Evolutionary conservation across 2,329 filamentous ascomycete genomes (phyloP), one percentile per base, ranked within the genome.

Genomic region (Penicillium digitatum): DNA sequence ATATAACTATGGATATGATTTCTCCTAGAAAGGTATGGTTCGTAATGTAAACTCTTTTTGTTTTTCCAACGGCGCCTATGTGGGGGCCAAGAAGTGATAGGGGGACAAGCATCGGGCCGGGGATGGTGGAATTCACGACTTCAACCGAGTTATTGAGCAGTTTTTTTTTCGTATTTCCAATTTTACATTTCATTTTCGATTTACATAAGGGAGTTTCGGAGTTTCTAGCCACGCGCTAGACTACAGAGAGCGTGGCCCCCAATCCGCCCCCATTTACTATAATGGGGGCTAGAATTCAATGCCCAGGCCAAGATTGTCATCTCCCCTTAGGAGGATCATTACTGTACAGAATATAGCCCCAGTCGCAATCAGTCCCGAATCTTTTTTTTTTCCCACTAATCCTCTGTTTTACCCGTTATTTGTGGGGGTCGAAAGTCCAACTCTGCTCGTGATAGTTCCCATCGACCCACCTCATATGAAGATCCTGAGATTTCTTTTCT

Each of bases 381-480:
- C 54, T 43, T 27, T 50, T 55, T 49, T 27, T 27, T 27, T n/a
- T n/a, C 53, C 47, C 34, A 43, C 57, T 48, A 57, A 56, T 55
- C 24, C 52, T 59, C 55, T 50, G 47, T 51, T 48, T 51, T 59
- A 57, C 57, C 58, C 56, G 62, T 62, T 56, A 64, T 18, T 48
- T 61, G 61, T 65, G 63, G 63, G 59, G 62, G 53, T 57, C 54
- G 42, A 62, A 62, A 61, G 48, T 52, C 32, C 31, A 50, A 44
- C 39, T 58, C 45, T 48, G 35, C 55, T 58, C 43, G 48, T 49
- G 50, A 53, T 56, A 56, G 45, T 49, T 52, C 46, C 44, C 47
- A 52, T 57, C 54, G 62, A 59, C 62, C 54, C 59, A 63, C 61
- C 34, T 35, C 35, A 42, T 37, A 47, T 54, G 62, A 62, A 64